Evolutionary conservation across 2,329 filamentous ascomycete species (phyloP), one percentile per base, ranked within the genome.

Genomic region (Nakataea oryzae): DNA sequence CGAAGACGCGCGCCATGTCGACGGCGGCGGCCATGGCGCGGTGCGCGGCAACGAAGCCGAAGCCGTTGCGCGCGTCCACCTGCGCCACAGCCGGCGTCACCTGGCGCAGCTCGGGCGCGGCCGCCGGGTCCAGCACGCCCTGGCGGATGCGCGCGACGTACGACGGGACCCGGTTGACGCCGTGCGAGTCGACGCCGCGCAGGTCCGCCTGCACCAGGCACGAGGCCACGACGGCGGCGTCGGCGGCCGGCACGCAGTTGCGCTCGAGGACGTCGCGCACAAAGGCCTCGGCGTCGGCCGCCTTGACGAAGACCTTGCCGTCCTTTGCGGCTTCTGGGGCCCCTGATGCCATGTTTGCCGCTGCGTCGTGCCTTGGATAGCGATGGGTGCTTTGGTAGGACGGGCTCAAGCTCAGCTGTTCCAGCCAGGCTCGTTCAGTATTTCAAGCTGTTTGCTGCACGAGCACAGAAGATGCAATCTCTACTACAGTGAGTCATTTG

Each of bases 1-100:
- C 89, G 68, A 80, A 85, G 1, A 74, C 71, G 28, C 77, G 74
- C 0, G 89, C 89, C 74, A 88, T 86, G 12, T 82, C 78, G 57
- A 92, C 84, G 0, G 89, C 89, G 0, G 80, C 79, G 0, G 73
- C 71, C 86, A 93, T 93, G n/a, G 65, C 68, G 30, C 63, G 58
- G 59, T 62, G 62, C 26, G 63, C 70, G 6, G 66, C 69, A 54
- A 71, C 65, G 57, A 72, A 70, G 11, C 71, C 71, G 47, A 73
- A 70, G 2, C 62, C 67, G 57, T 73, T 70, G 24, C 65, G 63
- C 9, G 65, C 71, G 60, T 73, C 67, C 11, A 73, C 60, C n/a
- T 64, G 65, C 12, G 68, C 69, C 56, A 68, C 65, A 4, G 70
- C 68, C 6, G 70, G 69, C 9, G 68, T 70, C 59, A 68, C 69